phyloP scores from a whole-genome alignment of 129 eudicot species.

The Kitagawia praeruptora region DNA sequence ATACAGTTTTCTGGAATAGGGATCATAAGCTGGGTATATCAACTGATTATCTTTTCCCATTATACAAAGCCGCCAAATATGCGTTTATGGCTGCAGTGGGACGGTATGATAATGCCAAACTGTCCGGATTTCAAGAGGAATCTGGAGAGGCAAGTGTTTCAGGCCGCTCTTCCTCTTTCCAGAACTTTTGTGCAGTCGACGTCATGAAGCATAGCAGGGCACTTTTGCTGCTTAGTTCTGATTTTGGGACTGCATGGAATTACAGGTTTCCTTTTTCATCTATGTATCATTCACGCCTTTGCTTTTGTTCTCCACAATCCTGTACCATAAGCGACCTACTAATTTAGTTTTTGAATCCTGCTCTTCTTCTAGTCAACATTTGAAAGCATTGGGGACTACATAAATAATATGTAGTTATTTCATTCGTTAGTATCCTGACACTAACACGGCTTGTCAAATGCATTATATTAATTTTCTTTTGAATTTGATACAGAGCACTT shows the following conservation, averaged over 20 bases:
- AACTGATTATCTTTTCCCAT: slow-evolving; percentile 41
- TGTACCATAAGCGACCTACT: not conserved
- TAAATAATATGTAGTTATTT: not conserved
- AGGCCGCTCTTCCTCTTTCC: slow-evolving; percentile 22
- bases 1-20: slow-evolving; percentile 50
- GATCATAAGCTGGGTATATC: slow-evolving; percentile 91
- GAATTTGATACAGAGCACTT: not conserved
- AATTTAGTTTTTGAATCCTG: not conserved
- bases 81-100: slow-evolving; percentile 46
- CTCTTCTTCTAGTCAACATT: not conserved
- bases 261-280: slow-evolving; percentile 35
- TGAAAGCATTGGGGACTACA: not conserved
- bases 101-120: slow-evolving; percentile 22
- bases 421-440: not conserved
- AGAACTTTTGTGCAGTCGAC: slow-evolving; percentile 31
- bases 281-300: slow-evolving; percentile 5
- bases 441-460: not conserved
- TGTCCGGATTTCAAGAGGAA: slow-evolving; percentile 17
- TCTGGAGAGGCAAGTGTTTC: slow-evolving; percentile 18
- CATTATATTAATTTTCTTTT: not conserved
- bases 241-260: slow-evolving; percentile 95
- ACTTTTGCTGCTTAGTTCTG: slow-evolving; percentile 71
- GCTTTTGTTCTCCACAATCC: not conserved
- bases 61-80: slow-evolving; percentile 57
- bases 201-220: slow-evolving; percentile 80